Base-by-base conservation (phyloP, 352 stramenopile genomes). In the Globisporangium okanoganense region DNA sequence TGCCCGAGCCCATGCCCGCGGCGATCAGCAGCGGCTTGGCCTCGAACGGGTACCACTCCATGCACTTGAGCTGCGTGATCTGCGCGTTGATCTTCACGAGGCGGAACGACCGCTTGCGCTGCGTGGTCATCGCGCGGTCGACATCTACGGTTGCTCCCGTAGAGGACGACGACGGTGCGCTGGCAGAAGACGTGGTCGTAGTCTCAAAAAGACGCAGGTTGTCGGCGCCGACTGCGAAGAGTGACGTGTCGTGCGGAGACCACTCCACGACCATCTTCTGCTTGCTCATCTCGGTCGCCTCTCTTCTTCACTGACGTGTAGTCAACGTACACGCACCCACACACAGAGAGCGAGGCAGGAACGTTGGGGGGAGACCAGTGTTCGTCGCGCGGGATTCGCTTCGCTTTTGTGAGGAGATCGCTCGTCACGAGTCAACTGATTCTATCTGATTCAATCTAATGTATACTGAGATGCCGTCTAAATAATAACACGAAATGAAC, bases 141-240 rank as follows among this genome's bases (percentile, higher is more conserved):
- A 53, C 20, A 27, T 38, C 18, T 6, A 6, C 31, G n/a, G 65
- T 43, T 12, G 50, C 31, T 40, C 53, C 59, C 36, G 35, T 40
- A 29, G 20, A 18, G 4, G 27, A 40, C 18, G 41, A 50, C 57
- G 29, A 65, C 33, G 63, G 56, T 27, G 41, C 41, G 18, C 31
- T 20, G 10, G 55, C 53, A 33, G 55, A 8, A 4, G 58, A 20
- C 13, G 52, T 38, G 1, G 53, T 78, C 16, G 67, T 80, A 38
- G 75, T 83, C 70, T 95, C 84, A 47, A 90, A 95, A n/a, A 95
- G 65, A 33, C 82, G 85, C 63, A 95, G 63, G 59, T 86, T 92
- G 67, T 95, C 86, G 7, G 82, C 70, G 43, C 86, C 86, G 24
- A 92, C 86, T 3, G 86, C 86, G 66, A 93, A 95, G 10, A 95